Percentiles rank a stretch among this genome's conserved stretches.
These are phyloP conservation scores for Lactarius psammicola DNA, from an alignment of 768 basidiomycete genomes.

Conservation along the genomic window DNA sequence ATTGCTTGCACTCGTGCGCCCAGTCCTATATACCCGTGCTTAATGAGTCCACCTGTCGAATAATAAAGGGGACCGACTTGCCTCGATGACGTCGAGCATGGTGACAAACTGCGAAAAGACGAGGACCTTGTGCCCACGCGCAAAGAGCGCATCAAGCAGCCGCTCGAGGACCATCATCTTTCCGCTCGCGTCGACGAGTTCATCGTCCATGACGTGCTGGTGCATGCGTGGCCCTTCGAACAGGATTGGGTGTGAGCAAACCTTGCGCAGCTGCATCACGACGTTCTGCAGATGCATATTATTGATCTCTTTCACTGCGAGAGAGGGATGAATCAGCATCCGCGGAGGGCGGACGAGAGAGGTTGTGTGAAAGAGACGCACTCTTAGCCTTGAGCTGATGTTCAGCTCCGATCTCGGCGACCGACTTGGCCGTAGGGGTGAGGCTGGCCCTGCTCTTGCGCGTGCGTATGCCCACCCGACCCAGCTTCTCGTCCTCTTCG, in stretches of 20 bases:
- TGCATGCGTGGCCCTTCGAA: constrained; percentile 77
- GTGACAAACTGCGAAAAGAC: constrained; percentile 92
- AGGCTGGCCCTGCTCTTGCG: constrained; percentile 9
- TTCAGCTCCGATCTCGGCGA: constrained; percentile 54
- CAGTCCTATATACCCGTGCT: constrained; percentile 59
- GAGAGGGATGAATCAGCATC: not conserved
- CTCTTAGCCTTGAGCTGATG: constrained; percentile 48
- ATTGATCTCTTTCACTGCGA: constrained; percentile 78
- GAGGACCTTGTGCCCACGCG: constrained; percentile 78
- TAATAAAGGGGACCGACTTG: constrained; percentile 32
- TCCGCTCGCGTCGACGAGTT: constrained; percentile 82
- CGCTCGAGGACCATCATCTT: constrained; percentile 98
- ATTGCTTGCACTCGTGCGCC: constrained; percentile 81
- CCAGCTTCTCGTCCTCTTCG: constrained; percentile 53
- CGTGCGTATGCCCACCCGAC: constrained; percentile 29
- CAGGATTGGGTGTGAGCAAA: constrained; percentile 89
- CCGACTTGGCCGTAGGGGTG: constrained; percentile 39
- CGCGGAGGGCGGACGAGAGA: not conserved
- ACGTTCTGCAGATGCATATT: constrained; percentile 90
- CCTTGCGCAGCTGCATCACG: constrained; percentile 97
- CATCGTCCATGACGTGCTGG: constrained; percentile 67
- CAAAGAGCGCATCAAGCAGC: constrained; percentile 78
- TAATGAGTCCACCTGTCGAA: constrained; percentile 9
- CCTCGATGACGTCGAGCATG: constrained; percentile 95
- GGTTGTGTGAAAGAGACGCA: constrained; percentile 7